These are phyloP conservation scores for Candolleomyces efflorescens DNA, from an alignment of 768 basidiomycete species.

Conservation along the genomic window DNA sequence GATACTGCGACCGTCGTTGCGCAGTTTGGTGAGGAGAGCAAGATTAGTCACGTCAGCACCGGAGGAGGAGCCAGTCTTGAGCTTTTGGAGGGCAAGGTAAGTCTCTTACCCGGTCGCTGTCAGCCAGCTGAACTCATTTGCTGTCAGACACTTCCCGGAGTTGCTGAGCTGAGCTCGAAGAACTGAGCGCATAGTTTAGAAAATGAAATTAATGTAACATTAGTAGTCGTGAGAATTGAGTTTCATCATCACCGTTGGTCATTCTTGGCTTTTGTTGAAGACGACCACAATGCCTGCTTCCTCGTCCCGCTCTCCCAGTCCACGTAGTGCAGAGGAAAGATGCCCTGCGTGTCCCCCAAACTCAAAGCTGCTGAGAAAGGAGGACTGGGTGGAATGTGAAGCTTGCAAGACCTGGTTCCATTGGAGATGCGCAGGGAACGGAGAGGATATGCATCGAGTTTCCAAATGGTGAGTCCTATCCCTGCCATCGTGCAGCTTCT, in stretches of 20 bases:
- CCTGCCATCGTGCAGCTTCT: constrained; percentile 1
- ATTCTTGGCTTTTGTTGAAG: background rate
- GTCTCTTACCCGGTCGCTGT: background rate
- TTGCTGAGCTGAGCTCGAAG: constrained; percentile 87
- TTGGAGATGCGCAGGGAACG: constrained; percentile 74
- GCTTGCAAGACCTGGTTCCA: constrained; percentile 81
- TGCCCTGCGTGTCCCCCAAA: constrained; percentile 13
- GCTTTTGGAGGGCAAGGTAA: constrained; percentile 95
- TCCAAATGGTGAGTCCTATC: constrained; percentile 70
- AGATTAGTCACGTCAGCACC: constrained; percentile 94
- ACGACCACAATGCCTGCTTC: background rate
- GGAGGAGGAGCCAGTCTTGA: constrained; percentile 94
- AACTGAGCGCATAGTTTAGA: background rate
- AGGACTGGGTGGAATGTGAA: constrained; percentile 82
- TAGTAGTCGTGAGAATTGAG: too few relatives aligned
- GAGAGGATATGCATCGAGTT: constrained; percentile 58
- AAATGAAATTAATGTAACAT: too few relatives aligned
- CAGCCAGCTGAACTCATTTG: constrained; percentile 12
- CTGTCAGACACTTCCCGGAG: constrained; percentile 77
- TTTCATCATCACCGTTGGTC: background rate
- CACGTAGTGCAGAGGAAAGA: constrained; percentile 4
- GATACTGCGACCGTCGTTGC: constrained; percentile 96
- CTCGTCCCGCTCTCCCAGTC: background rate
- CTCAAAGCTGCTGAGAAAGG: constrained; percentile 32
- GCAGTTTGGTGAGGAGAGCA: constrained; percentile 78